Percentiles rank a stretch among this genome's conserved stretches.
phyloP scores from a whole-genome alignment of 495 filamentous ascomycete genomes.

The Daldinia bambusicola region DNA sequence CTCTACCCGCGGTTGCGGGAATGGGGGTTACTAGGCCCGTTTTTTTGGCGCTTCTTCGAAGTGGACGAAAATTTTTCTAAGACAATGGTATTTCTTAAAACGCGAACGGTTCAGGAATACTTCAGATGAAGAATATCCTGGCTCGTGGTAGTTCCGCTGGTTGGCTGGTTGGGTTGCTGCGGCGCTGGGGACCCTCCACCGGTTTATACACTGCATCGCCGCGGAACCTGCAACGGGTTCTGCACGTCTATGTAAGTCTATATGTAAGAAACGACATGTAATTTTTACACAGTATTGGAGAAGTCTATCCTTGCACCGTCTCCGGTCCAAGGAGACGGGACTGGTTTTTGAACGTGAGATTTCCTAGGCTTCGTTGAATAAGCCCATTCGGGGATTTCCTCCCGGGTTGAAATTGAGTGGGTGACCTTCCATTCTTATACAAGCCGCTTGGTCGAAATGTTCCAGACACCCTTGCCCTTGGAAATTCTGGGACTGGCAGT shows the following conservation, averaged over 20 bases:
- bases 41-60: constrained; percentile 25
- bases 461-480: constrained; percentile 33
- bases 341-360: constrained; percentile 17
- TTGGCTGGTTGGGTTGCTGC: constrained; percentile 28
- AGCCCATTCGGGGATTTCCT: constrained; percentile 41
- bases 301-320: constrained; percentile 14
- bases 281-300: constrained; percentile 22
- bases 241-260: constrained; percentile 12
- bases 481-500: not conserved
- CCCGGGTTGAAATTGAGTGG: constrained; percentile 39
- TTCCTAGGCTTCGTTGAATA: constrained; percentile 10
- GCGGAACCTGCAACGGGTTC: constrained; percentile 13
- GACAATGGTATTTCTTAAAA: constrained; percentile 22
- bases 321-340: constrained; percentile 42
- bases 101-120: constrained; percentile 29
- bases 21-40: constrained; percentile 13
- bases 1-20: constrained; percentile 36
- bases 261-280: constrained; percentile 11
- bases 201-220: constrained; percentile 21
- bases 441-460: constrained; percentile 38
- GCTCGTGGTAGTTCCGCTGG: constrained; percentile 34
- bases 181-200: constrained; percentile 26
- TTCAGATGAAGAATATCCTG: constrained; percentile 42
- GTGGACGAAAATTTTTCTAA: constrained; percentile 13
- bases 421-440: constrained; percentile 44